phyloP scores from a whole-genome alignment of 2,329 filamentous ascomycete genomes.

The Aaosphaeria pasadenensis region DNA sequence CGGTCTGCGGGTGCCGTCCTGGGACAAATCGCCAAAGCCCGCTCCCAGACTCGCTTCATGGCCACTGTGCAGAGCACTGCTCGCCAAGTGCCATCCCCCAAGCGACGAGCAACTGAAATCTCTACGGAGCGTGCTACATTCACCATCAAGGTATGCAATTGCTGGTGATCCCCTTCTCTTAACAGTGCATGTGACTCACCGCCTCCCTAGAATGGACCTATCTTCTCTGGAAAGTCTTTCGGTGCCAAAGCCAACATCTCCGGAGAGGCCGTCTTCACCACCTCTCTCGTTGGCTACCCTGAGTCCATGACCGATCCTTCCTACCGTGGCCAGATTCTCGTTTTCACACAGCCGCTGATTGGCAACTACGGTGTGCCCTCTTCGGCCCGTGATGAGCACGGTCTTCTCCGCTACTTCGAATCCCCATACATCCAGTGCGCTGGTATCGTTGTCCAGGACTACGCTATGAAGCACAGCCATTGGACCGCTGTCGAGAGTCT shows the following conservation, averaged over 20 bases:
- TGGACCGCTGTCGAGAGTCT: conserved; percentile 98
- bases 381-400: conserved; percentile 76
- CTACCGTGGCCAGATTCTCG: conserved; percentile 84
- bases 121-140: conserved; percentile 82
- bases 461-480: conserved; percentile 91
- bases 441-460: conserved; percentile 93
- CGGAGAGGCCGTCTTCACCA: conserved; percentile 97
- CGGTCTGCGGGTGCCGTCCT: conserved; percentile 38
- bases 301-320: conserved; percentile 75
- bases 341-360: conserved; percentile 96
- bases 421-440: conserved; percentile 96
- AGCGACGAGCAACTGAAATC: conserved; percentile 62
- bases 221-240: conserved; percentile 95
- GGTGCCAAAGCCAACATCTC: conserved; percentile 96
- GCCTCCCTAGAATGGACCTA: conserved; percentile 71
- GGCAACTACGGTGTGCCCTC: conserved; percentile 98
- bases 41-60: conserved; percentile 51
- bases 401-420: conserved; percentile 96
- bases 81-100: conserved; percentile 61
- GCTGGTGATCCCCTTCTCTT: neutral
- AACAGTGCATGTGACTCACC: conserved; percentile 27
- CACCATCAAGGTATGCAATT: conserved; percentile 75
- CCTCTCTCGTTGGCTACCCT: conserved; percentile 94
- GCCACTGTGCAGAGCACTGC: conserved; percentile 69
- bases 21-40: conserved; percentile 46